Percentiles rank a stretch among this genome's conserved stretches.
phyloP scores from a whole-genome alignment of 768 basidiomycete genomes.

The Calocybe indica region DNA sequence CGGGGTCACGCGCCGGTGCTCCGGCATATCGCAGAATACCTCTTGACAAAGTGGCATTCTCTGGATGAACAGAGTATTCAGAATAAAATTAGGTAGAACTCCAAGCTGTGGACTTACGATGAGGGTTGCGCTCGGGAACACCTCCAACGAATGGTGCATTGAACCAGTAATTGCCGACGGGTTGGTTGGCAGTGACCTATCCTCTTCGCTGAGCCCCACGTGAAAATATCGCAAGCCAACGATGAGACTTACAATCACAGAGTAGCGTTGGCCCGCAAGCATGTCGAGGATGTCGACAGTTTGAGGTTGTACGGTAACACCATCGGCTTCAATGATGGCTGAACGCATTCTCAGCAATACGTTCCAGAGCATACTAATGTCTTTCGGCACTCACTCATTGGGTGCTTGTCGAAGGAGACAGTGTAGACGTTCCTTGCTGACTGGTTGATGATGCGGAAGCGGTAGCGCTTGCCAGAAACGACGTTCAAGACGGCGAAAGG shows the following conservation, averaged over 20 bases:
- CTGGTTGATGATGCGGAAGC: slow-evolving; percentile 40
- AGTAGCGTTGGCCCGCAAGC: slow-evolving; percentile 48
- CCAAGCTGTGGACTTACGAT: slow-evolving; percentile 17
- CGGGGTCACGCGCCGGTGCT: slow-evolving; percentile 24
- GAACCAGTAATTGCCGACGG: slow-evolving; percentile 43
- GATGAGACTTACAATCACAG: slow-evolving; percentile 20
- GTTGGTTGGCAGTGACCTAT: slow-evolving; percentile 32
- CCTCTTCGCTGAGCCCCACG: not conserved
- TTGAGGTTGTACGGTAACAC: slow-evolving; percentile 21
- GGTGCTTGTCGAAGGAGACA: slow-evolving; percentile 26
- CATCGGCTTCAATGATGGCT: slow-evolving; percentile 35
- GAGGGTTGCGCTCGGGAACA: slow-evolving; percentile 21
- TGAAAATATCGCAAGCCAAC: not conserved
- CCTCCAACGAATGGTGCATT: slow-evolving; percentile 28
- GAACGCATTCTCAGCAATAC: not conserved
- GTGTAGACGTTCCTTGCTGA: slow-evolving; percentile 34
- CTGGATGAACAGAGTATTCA: slow-evolving; percentile 1
- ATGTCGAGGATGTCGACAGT: slow-evolving; percentile 34
- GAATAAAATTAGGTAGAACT: no score
- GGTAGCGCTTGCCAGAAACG: slow-evolving; percentile 33
- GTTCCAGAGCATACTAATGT: not conserved
- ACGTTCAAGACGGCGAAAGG: slow-evolving; percentile 38
- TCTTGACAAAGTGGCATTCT: slow-evolving; percentile 20
- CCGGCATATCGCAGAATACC: slow-evolving; percentile 30
- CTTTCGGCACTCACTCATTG: slow-evolving; percentile 12